phyloP scores from a whole-genome alignment of 2,329 filamentous ascomycete species.

The Aspergillus sp. region DNA sequence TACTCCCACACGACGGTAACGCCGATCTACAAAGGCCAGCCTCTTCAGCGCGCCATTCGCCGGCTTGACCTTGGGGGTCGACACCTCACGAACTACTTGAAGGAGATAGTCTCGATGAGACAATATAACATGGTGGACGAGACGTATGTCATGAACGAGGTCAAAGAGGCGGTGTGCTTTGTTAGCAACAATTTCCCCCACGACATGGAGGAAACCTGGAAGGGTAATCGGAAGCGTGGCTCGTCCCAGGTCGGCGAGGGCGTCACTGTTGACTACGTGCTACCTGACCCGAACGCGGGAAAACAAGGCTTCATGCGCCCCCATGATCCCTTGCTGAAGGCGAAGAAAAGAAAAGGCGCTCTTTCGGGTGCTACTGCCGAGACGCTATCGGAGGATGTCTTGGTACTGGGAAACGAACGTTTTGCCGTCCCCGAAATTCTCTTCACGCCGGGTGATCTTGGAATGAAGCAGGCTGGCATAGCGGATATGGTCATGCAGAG shows the following conservation, averaged over 20 bases:
- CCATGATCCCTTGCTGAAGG: constrained; percentile 68
- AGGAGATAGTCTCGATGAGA: constrained; percentile 81
- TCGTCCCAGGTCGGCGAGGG: constrained; percentile 28
- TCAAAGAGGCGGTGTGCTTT: constrained; percentile 88
- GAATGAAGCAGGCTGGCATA: constrained; percentile 78
- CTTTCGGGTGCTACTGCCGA: constrained; percentile 47
- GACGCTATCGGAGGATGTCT: constrained; percentile 68
- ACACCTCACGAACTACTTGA: constrained; percentile 87
- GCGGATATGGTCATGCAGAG: constrained; percentile 80
- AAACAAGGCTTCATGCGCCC: constrained; percentile 71
- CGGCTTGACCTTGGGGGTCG: constrained; percentile 91
- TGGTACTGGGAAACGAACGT: constrained; percentile 87
- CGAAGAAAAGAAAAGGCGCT: constrained; percentile 50
- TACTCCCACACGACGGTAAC: constrained; percentile 93
- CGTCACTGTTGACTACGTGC: constrained; percentile 84
- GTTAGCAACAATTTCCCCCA: constrained; percentile 72
- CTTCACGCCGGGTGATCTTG: constrained; percentile 83
- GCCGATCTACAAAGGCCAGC: constrained; percentile 76
- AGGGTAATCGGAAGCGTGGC: constrained; percentile 58
- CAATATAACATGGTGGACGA: constrained; percentile 97
- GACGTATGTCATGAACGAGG: constrained; percentile 88
- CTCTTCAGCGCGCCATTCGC: constrained; percentile 77
- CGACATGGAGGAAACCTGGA: constrained; percentile 84
- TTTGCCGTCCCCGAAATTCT: constrained; percentile 88
- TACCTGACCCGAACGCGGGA: constrained; percentile 72